phyloP scores from a whole-genome alignment of 306 rosid genomes.

The Argentina anserina region DNA sequence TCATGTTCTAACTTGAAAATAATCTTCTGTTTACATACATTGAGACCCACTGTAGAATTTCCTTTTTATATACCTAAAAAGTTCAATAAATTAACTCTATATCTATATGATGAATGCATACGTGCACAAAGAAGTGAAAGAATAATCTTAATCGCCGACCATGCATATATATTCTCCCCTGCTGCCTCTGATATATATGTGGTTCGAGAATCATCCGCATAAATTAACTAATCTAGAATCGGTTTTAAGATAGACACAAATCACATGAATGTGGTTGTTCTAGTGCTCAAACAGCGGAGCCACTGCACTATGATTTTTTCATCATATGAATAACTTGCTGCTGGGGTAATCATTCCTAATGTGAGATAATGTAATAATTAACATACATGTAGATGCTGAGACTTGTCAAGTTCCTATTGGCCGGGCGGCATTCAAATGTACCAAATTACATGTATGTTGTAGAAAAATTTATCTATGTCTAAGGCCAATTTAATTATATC shows the following conservation, averaged over 20 bases:
- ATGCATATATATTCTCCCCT: neutral
- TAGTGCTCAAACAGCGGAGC: constrained; percentile 2
- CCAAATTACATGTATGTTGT: neutral
- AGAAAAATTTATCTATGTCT: neutral
- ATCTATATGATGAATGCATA: too few species aligned
- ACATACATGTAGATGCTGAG: constrained; percentile 2
- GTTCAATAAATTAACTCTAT: too few species aligned
- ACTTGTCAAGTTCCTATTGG: neutral
- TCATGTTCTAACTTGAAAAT: too few species aligned
- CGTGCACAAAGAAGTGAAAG: too few species aligned
- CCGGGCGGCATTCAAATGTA: neutral
- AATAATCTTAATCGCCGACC: neutral
- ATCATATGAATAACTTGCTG: neutral
- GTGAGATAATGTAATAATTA: constrained; percentile 1
- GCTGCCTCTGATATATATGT: neutral
- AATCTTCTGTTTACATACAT: too few species aligned
- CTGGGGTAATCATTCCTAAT: constrained; percentile 15
- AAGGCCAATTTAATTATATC: neutral
- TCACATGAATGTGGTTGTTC: neutral
- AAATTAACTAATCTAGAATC: neutral
- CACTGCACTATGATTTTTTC: neutral
- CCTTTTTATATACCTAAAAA: neutral
- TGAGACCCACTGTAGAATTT: too few species aligned
- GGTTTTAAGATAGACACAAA: neutral
- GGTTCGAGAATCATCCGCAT: neutral